These are phyloP conservation scores for Penicillium lagena DNA, from an alignment of 495 filamentous ascomycete species.

Conservation along the genomic window DNA sequence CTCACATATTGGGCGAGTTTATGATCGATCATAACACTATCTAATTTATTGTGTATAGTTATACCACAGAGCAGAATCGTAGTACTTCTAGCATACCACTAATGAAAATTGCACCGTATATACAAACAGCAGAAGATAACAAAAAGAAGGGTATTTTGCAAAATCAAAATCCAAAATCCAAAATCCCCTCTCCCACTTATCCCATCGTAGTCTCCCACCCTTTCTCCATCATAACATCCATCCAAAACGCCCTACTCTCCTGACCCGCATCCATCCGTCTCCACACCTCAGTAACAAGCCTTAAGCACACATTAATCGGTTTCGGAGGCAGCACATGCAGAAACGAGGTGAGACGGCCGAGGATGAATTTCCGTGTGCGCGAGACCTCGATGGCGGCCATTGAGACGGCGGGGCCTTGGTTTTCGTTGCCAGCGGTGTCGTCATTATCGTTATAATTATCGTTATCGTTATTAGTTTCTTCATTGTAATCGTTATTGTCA, in stretches of 20 bases:
- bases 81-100: no score
- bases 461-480: not conserved
- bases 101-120: no score
- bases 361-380: constrained; percentile 37
- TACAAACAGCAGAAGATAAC: not conserved
- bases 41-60: no score
- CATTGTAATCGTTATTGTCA: not conserved
- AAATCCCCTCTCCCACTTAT: constrained; percentile 11
- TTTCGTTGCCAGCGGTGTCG: constrained; percentile 5
- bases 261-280: constrained; percentile 39
- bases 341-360: constrained; percentile 40
- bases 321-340: constrained; percentile 46
- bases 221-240: constrained; percentile 53
- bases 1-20: no score
- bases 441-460: not conserved
- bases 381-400: constrained; percentile 43
- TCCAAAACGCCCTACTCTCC: constrained; percentile 35
- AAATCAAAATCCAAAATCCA: not conserved
- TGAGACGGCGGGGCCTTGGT: constrained; percentile 25
- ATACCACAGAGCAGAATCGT: no score
- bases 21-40: no score
- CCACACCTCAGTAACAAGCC: constrained; percentile 48
- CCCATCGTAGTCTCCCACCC: constrained; percentile 56
- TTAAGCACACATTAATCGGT: constrained; percentile 42
- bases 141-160: not conserved